A percentile compares a stretch with the other conserved stretches of the same genome.
Evolutionary conservation across 1,284 basidiomycete species (phyloP).

Genomic region (Coniferiporia weirii): DNA sequence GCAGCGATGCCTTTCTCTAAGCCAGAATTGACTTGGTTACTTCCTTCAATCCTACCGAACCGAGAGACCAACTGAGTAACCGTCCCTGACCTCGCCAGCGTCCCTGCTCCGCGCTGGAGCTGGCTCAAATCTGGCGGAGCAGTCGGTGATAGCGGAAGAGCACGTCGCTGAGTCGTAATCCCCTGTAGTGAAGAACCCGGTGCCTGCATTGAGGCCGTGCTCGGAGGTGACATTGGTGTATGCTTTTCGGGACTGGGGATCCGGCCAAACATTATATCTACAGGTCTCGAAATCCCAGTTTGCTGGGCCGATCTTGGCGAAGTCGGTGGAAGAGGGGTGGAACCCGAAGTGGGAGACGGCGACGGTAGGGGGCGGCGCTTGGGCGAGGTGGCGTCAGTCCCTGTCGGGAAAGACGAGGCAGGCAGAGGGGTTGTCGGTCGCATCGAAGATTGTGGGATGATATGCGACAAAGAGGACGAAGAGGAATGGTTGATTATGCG

Average conservation of each 20-base stretch:
- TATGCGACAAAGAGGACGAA: constrained; percentile 6
- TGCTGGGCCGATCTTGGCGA: background rate
- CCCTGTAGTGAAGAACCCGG: background rate
- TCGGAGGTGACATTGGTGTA: background rate
- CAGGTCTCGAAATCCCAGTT: background rate
- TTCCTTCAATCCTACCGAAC: background rate
- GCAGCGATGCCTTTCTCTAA: background rate
- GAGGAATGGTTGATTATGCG: constrained; percentile 7
- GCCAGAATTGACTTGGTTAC: background rate
- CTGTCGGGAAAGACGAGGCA: background rate
- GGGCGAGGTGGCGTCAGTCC: background rate
- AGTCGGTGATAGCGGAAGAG: constrained; percentile 6
- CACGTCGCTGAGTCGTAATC: constrained; percentile 7
- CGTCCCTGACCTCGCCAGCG: background rate
- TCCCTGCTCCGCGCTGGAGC: background rate
- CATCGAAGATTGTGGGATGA: constrained; percentile 7
- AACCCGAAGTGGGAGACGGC: background rate
- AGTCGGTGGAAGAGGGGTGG: background rate
- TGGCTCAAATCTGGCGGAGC: constrained; percentile 3
- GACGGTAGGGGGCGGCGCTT: background rate
- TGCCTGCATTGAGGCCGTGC: background rate
- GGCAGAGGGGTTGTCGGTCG: constrained; percentile 6
- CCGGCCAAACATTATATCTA: background rate
- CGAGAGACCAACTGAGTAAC: background rate
- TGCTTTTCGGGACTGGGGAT: background rate